phyloP scores from a whole-genome alignment of 208 protist species.

The Acanthamoeba triangularis region DNA sequence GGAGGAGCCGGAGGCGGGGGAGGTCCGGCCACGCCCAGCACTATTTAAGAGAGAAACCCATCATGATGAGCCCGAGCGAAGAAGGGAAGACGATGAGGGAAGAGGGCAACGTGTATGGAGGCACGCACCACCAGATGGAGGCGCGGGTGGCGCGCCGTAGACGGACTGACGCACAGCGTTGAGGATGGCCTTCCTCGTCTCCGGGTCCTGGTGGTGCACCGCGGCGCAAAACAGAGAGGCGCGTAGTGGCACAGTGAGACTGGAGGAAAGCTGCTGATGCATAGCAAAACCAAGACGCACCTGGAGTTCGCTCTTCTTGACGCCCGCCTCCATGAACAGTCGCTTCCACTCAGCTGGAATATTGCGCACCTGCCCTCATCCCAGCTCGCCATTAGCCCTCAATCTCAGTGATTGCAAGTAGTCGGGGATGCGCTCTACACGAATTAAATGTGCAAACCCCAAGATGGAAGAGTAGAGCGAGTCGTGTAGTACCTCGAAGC shows the following conservation, averaged over 20 bases:
- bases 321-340: conserved; percentile 84
- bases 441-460: neutral
- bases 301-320: conserved; percentile 84
- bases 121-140: conserved; percentile 24
- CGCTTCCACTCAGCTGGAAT: conserved; percentile 85
- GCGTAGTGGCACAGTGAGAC: neutral
- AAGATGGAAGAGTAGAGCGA: neutral
- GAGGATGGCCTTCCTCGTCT: conserved; percentile 51
- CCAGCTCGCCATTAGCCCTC: neutral
- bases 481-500: conserved; percentile 70
- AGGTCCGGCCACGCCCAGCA: neutral
- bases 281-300: too few species aligned
- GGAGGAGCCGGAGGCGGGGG: neutral
- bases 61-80: neutral
- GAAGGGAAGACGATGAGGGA: neutral
- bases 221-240: neutral
- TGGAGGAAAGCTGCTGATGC: too few species aligned
- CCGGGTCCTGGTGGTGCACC: neutral
- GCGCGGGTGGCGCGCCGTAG: conserved; percentile 44
- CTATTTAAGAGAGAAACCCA: neutral
- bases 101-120: neutral
- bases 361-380: conserved; percentile 40
- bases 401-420: neutral
- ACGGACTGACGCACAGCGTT: conserved; percentile 55
- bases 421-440: neutral